Conservation (phyloP, 306 rosid species). For the Mimosa pudica region DNA sequence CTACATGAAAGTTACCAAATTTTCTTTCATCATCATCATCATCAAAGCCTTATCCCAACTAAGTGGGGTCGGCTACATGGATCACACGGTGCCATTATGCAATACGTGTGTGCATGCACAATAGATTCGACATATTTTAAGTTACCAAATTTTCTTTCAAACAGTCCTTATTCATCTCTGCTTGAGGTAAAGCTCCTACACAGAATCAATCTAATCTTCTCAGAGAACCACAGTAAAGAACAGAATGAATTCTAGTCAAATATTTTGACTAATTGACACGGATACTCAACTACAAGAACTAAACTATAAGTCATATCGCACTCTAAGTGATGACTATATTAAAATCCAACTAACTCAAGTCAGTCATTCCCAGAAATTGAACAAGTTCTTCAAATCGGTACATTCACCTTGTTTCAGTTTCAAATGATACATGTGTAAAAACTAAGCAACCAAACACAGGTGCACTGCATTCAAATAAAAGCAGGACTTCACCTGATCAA, state of each 20-base stretch:
- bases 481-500: not conserved
- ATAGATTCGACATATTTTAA: too few species aligned
- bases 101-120: too few species aligned
- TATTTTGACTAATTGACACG: not conserved
- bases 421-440: not conserved
- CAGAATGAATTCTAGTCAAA: slow-evolving; percentile 16
- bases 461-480: slow-evolving; percentile 18
- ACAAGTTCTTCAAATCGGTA: not conserved
- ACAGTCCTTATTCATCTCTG: slow-evolving; percentile 15
- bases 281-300: not conserved
- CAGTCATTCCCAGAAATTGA: not conserved
- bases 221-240: slow-evolving; percentile 16
- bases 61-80: too few species aligned
- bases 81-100: too few species aligned
- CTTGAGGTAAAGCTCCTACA: slow-evolving; percentile 7
- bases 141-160: too few species aligned
- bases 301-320: slow-evolving; percentile 3
- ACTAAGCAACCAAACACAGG: not conserved
- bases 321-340: slow-evolving; percentile 4
- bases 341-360: not conserved
- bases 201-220: slow-evolving; percentile 14
- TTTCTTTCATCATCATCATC: too few species aligned
- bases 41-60: too few species aligned
- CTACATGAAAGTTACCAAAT: slow-evolving; percentile 5
- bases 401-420: not conserved